Conservation (phyloP, 495 filamentous ascomycete genomes). For the Aspergillus incahuasiensis region DNA sequence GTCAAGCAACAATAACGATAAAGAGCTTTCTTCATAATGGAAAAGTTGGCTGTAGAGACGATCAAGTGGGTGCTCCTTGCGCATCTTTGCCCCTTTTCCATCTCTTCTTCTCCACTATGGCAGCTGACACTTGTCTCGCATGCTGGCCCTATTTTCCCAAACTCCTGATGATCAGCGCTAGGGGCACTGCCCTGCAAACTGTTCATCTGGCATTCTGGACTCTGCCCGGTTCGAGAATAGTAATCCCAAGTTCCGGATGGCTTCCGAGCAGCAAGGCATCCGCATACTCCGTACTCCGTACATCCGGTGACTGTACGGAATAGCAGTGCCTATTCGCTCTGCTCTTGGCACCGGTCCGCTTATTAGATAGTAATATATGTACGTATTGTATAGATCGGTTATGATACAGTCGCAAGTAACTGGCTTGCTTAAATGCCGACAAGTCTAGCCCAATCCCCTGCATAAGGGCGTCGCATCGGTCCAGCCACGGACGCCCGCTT, state of each 20-base stretch:
- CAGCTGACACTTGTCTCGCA: neutral
- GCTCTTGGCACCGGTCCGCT: neutral
- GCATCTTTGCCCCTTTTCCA: too few species aligned
- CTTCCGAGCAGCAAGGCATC: neutral
- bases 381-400: neutral
- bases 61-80: too few species aligned
- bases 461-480: neutral
- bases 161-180: neutral
- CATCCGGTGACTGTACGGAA: too few species aligned
- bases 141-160: neutral
- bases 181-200: neutral
- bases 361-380: neutral
- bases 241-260: neutral
- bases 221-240: neutral
- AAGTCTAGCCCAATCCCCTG: neutral
- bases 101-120: neutral
- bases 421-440: neutral
- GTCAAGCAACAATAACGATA: too few species aligned
- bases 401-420: neutral
- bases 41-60: too few species aligned
- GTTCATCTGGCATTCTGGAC: neutral
- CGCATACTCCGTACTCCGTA: too few species aligned
- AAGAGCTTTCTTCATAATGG: too few species aligned
- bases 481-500: conserved; percentile 4
- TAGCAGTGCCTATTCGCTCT: neutral